Percentiles rank a stretch among this genome's conserved stretches.
Evolutionary conservation across 2,329 filamentous ascomycete species (phyloP).

Genomic region (Atkinsonella hypoxylon): DNA sequence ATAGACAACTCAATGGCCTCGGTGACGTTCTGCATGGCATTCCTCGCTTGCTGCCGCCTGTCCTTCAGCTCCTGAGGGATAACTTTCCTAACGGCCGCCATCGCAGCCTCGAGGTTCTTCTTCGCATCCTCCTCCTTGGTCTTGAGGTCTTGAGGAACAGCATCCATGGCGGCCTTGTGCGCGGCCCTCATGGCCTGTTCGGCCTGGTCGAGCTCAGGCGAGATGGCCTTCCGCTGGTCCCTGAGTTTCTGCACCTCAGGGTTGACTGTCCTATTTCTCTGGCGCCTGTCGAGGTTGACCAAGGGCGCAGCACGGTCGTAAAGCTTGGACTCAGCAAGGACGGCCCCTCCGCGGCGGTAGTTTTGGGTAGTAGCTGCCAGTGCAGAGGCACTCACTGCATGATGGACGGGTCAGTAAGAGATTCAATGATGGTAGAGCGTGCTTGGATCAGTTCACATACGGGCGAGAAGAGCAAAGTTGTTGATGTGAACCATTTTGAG

Average conservation of each 20-base stretch:
- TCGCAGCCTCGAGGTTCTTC: not conserved
- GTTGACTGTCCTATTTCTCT: not conserved
- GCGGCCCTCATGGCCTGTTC: not conserved
- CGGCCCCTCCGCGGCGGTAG: not conserved
- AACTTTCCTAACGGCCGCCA: not conserved
- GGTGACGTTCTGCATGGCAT: not conserved
- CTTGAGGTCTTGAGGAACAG: not conserved
- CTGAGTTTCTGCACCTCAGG: constrained; percentile 3
- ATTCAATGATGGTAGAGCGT: too few relatives aligned
- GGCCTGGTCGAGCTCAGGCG: constrained; percentile 1
- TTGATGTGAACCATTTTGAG: constrained; percentile 6
- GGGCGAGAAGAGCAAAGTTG: constrained; percentile 4
- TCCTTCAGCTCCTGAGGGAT: not conserved
- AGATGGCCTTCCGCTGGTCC: constrained; percentile 3
- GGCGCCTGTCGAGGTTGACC: not conserved
- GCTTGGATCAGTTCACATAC: not conserved
- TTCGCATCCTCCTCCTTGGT: not conserved
- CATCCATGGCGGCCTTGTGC: not conserved
- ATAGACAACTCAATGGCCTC: too few relatives aligned
- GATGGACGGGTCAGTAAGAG: not conserved
- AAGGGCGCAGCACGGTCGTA: not conserved
- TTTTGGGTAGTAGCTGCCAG: constrained; percentile 3
- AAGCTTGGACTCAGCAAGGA: not conserved
- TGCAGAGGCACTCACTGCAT: constrained; percentile 5
- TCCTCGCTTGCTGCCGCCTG: not conserved